Conservation (phyloP, 345 rosid genomes). For the Diplotaxis tenuifolia region DNA sequence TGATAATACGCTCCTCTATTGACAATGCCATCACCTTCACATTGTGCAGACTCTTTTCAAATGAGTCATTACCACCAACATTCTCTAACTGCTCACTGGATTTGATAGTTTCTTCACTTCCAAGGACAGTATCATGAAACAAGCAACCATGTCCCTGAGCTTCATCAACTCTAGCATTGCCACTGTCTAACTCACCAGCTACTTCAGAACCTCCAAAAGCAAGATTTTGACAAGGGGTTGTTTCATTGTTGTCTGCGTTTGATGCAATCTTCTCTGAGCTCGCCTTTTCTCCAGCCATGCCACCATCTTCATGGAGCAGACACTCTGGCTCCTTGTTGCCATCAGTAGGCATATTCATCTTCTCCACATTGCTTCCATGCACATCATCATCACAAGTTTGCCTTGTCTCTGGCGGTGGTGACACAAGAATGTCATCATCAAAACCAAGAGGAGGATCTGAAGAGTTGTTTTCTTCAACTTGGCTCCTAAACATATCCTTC, state of each 20-base stretch:
- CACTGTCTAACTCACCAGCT: background rate
- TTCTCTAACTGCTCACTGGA: background rate
- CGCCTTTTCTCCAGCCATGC: background rate
- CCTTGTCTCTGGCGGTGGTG: background rate
- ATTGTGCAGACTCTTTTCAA: background rate
- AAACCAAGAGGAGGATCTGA: background rate
- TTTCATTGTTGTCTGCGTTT: background rate
- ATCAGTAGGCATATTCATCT: background rate
- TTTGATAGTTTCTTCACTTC: background rate
- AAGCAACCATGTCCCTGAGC: background rate
- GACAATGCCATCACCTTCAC: background rate
- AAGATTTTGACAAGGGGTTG: background rate
- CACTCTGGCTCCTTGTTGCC: background rate
- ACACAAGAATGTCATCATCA: background rate
- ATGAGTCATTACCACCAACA: background rate
- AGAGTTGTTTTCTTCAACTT: no score
- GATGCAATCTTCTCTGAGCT: background rate
- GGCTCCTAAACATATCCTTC: no score
- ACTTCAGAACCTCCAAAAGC: background rate
- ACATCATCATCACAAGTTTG: background rate
- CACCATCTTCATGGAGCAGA: background rate
- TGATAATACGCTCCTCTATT: background rate
- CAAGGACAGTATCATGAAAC: background rate
- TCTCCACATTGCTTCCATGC: background rate
- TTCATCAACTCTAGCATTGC: background rate